Evolutionary conservation across 257 asterid genomes (phyloP), one percentile per base, ranked within the genome.

Genomic region (Echium plantagineum): DNA sequence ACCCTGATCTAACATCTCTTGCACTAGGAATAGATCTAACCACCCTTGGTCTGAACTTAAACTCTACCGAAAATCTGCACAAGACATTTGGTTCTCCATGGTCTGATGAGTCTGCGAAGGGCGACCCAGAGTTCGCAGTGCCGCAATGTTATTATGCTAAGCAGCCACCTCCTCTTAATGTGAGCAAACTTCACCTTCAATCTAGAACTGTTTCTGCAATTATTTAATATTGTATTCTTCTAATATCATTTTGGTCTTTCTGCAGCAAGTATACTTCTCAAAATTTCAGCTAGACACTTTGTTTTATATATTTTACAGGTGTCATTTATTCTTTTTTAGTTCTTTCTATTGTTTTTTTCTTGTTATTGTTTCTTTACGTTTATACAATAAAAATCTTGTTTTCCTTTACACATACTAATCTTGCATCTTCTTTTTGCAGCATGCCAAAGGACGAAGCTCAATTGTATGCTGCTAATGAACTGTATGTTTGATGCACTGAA

Each of bases 401-500:
- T 31, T 61, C 54, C 35, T 16, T 59, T 54, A 47, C 32, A 17
- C 69, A 55, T 62, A 62, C 16, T 57, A 35, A n/a, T 59, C 32
- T n/a, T n/a, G 31, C 16, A 48, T 51, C 38, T 63, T 22, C 60
- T 59, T 64, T 62, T 46, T 81, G 84, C 94, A 93, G 99, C 79
- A 93, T 93, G 97, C 99, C 99, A 5, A 93, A 75, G 81, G 99
- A 93, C 53, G 96, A 84, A 78, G 96, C 97, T 16, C 99, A 93
- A 66, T 67, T 93, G 66, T 89, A 80, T 64, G 96, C 99, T 1
- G 94, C 96, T 65, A 81, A 81, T 73, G 99, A 93, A 85, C 67
- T 93, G 99, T 93, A 89, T 49, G 96, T 71, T 62, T 55, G 62
- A 64, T 66, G 54, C 58, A 17, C 17, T 42, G 4, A 42, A 42